Conservation (phyloP, 1,139 yeast species). For the Pichia sp. region DNA sequence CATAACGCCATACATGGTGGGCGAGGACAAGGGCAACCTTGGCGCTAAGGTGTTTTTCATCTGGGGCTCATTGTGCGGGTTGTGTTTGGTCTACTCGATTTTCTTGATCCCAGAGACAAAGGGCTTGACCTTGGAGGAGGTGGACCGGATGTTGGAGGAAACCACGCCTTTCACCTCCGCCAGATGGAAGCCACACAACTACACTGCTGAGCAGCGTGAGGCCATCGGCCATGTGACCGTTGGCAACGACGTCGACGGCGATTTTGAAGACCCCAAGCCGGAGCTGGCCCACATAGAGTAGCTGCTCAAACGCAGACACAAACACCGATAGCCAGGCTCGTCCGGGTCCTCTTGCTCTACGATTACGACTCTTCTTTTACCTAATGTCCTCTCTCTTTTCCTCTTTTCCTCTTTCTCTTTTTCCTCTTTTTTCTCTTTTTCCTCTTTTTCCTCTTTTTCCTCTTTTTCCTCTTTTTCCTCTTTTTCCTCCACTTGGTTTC, state of each 20-base stretch:
- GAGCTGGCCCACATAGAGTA: not conserved
- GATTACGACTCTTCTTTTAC: too few relatives aligned
- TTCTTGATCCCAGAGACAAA: slow-evolving; percentile 52
- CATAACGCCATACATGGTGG: slow-evolving; percentile 43
- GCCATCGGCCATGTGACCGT: not conserved
- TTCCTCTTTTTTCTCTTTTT: too few relatives aligned
- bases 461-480: too few relatives aligned
- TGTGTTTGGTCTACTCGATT: slow-evolving; percentile 41
- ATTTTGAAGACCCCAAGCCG: not conserved
- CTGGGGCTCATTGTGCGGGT: slow-evolving; percentile 50
- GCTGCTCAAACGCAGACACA: not conserved
- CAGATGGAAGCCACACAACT: slow-evolving; percentile 30
- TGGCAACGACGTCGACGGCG: not conserved
- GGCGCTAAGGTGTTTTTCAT: slow-evolving; percentile 69
- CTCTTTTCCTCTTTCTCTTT: too few relatives aligned
- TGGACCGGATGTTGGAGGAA: slow-evolving; percentile 39
- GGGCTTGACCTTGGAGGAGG: slow-evolving; percentile 54
- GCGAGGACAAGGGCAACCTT: slow-evolving; percentile 55
- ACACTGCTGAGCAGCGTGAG: not conserved
- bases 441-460: too few relatives aligned
- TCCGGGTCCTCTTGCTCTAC: too few relatives aligned
- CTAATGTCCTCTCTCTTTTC: too few relatives aligned
- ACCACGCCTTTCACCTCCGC: slow-evolving; percentile 32
- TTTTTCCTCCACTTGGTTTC: not conserved
- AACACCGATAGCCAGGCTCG: not conserved